Evolutionary conservation across 1,284 basidiomycete genomes (phyloP), one percentile per base, ranked within the genome.

Genomic region (Porphyrellus sp.): DNA sequence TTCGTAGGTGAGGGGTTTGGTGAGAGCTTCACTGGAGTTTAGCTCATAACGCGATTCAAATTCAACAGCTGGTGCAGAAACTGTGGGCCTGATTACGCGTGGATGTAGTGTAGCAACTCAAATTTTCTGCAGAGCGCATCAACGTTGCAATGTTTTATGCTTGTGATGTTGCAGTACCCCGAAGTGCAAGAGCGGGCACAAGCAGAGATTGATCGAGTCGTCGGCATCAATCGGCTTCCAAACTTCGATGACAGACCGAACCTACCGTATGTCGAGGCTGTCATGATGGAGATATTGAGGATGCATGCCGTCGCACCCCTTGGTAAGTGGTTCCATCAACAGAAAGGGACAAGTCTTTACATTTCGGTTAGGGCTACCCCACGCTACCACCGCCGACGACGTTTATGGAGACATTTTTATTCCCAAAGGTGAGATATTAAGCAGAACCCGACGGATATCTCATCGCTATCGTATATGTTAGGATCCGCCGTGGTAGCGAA

Each of bases 241-340:
- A 60, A 68, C 3, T 71, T 77, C 16, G 64, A 65, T 5, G 74
- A 80, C 35, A 56, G 75, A 15, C 56, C 57, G 2, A 62, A 59
- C 9, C 57, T 82, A 13, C 69, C 66, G 0, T 83, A 80, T 57
- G 56, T 82, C 1, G 63, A 70, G 18, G 79, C 79, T 1, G 55
- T 79, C 4, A 58, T 81, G 47, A 74, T 77, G 55, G 83, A 85
- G 59, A 72, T 75, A 4, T 49, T 83, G 28, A 68, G 82, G 18
- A 78, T 74, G 65, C 72, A 76, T 15, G 70, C 77, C 4, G 71
- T 78, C 15, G 70, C 59, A 4, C 76, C 57, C 38, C 69, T 64
- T 54, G 46, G 54, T 46, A 37, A 41, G 21, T 30, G 3, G 6
- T 12, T 49, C 34, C 5, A n/a, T 30, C 8, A 11, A 8, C 20